A percentile compares a stretch with the other conserved stretches of the same genome.
Conservation (phyloP, 495 filamentous ascomycete species). For the Penicillium salamii region DNA sequence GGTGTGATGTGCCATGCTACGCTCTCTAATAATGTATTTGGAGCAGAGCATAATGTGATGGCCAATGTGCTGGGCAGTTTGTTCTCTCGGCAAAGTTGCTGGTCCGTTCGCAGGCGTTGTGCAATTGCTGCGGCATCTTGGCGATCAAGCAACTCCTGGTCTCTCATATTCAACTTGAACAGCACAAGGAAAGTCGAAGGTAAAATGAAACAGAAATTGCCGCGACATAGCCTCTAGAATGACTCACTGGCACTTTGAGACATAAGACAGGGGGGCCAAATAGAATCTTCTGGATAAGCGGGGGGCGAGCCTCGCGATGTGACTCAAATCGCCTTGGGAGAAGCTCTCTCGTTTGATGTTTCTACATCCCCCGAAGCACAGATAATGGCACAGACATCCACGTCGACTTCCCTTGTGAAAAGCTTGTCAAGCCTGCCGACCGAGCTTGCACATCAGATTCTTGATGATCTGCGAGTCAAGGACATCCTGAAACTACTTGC, state of each 20-base stretch:
- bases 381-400: not conserved
- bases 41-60: slow-evolving; percentile 13
- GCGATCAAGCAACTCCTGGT: not conserved
- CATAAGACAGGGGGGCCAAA: not conserved
- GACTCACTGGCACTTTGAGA: too few relatives aligned
- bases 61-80: slow-evolving; percentile 24
- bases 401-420: not conserved
- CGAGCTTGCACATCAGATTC: slow-evolving; percentile 15
- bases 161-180: too few relatives aligned
- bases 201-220: too few relatives aligned
- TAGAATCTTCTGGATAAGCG: not conserved
- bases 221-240: too few relatives aligned
- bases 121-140: slow-evolving; percentile 17
- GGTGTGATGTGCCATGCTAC: slow-evolving; percentile 25
- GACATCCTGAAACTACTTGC: slow-evolving; percentile 17
- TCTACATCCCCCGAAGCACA: too few relatives aligned
- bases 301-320: too few relatives aligned
- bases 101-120: slow-evolving; percentile 21
- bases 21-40: slow-evolving; percentile 7
- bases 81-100: slow-evolving; percentile 19
- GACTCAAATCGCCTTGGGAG: too few relatives aligned
- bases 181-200: too few relatives aligned
- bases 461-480: slow-evolving; percentile 18
- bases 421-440: slow-evolving; percentile 8
- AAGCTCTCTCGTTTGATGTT: too few relatives aligned